Percentiles rank a stretch among this genome's conserved stretches.
Evolutionary conservation across 495 filamentous ascomycete species (phyloP).

Genomic region (Apiosordaria backusii): DNA sequence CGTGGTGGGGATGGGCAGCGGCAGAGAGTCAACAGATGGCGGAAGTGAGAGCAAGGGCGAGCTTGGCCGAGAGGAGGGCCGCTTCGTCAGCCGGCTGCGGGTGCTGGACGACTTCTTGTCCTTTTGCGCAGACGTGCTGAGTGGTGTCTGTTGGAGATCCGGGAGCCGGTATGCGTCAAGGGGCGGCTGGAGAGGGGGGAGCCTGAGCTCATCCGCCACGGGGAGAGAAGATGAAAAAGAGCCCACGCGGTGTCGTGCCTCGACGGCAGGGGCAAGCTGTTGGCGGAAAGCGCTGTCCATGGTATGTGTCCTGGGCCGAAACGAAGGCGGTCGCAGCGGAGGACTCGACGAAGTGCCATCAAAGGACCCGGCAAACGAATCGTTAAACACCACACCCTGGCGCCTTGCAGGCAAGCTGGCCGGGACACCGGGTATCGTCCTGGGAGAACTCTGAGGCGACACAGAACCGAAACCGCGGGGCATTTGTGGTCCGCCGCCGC

Average conservation of each 20-base stretch:
- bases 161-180: slow-evolving; percentile 40
- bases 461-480: slow-evolving; percentile 32
- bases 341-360: slow-evolving; percentile 40
- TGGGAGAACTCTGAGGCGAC: slow-evolving; percentile 44
- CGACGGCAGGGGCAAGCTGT: slow-evolving; percentile 35
- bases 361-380: slow-evolving; percentile 41
- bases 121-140: slow-evolving; percentile 32
- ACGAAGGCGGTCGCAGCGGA: slow-evolving; percentile 32
- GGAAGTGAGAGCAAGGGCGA: slow-evolving; percentile 45
- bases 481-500: slow-evolving; percentile 28
- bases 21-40: slow-evolving; percentile 53
- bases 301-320: slow-evolving; percentile 50
- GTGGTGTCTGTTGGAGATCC: slow-evolving; percentile 33
- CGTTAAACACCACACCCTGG: slow-evolving; percentile 52
- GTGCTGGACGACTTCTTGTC: slow-evolving; percentile 38
- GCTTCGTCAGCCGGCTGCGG: slow-evolving; percentile 47
- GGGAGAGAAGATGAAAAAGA: slow-evolving; percentile 52
- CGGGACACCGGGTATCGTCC: slow-evolving; percentile 38
- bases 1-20: slow-evolving; percentile 53
- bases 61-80: slow-evolving; percentile 45
- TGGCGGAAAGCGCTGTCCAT: slow-evolving; percentile 50
- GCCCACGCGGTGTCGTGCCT: slow-evolving; percentile 48
- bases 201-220: slow-evolving; percentile 39
- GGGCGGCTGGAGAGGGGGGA: slow-evolving; percentile 30
- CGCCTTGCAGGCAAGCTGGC: slow-evolving; percentile 32